phyloP scores from a whole-genome alignment of 1,139 yeast genomes.

The Suhomyces coccinellae region DNA sequence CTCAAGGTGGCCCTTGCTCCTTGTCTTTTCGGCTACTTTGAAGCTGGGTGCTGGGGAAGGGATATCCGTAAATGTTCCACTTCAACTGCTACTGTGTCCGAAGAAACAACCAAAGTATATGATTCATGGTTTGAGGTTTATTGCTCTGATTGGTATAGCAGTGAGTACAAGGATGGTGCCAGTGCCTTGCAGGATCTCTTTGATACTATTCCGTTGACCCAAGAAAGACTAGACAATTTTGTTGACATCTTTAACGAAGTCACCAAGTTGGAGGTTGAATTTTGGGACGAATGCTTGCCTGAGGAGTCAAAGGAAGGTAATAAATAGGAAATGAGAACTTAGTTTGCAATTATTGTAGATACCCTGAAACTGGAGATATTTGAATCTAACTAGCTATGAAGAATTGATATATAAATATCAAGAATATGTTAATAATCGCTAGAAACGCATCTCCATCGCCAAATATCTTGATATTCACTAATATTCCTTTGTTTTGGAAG shows the following conservation, averaged over 20 bases:
- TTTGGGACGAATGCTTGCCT: constrained; percentile 54
- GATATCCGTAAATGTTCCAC: constrained; percentile 3
- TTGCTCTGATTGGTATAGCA: constrained; percentile 52
- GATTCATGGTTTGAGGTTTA: constrained; percentile 65
- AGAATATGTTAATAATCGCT: too few relatives aligned
- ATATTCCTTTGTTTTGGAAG: too few relatives aligned
- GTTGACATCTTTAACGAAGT: constrained; percentile 61
- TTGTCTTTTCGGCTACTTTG: constrained; percentile 72
- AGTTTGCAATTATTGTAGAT: too few relatives aligned
- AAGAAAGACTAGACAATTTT: constrained; percentile 48
- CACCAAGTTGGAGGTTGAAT: constrained; percentile 56
- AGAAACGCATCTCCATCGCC: too few relatives aligned
- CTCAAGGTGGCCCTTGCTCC: constrained; percentile 72
- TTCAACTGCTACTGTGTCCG: constrained; percentile 11
- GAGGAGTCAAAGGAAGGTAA: not conserved
- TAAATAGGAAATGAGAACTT: too few relatives aligned
- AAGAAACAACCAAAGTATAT: constrained; percentile 34
- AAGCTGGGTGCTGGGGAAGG: constrained; percentile 42
- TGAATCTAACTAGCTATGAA: too few relatives aligned
- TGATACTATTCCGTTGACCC: constrained; percentile 28
- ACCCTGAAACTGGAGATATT: too few relatives aligned
- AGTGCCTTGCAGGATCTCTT: constrained; percentile 47
- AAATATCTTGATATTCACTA: too few relatives aligned
- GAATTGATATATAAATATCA: too few relatives aligned
- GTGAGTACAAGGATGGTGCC: constrained; percentile 53